Percentiles rank a stretch among this genome's conserved stretches.
Evolutionary conservation across 208 protist species (phyloP).

Genomic region (Trypanosoma platydactyli): DNA sequence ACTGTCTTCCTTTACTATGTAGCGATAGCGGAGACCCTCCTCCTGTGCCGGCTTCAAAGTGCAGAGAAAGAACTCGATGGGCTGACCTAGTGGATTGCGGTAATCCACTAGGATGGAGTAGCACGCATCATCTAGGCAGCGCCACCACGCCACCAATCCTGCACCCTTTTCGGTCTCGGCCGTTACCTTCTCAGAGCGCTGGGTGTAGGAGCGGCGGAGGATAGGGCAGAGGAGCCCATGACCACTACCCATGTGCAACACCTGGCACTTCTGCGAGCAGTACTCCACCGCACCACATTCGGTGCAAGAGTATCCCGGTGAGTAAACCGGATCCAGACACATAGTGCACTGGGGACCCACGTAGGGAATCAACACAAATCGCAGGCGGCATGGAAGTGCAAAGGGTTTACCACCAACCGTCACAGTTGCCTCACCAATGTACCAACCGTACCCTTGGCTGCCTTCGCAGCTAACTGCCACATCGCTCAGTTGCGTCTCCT

Average conservation of each 20-base stretch:
- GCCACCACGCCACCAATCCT: slow-evolving; percentile 80
- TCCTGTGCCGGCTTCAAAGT: slow-evolving; percentile 63
- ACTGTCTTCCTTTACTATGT: slow-evolving; percentile 37
- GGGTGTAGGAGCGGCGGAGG: slow-evolving; percentile 59
- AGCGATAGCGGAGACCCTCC: slow-evolving; percentile 73
- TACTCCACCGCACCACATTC: slow-evolving; percentile 80
- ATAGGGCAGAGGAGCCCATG: slow-evolving; percentile 76
- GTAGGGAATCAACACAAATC: slow-evolving; percentile 75
- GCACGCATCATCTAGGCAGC: slow-evolving; percentile 56
- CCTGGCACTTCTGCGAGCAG: slow-evolving; percentile 77
- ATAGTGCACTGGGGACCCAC: slow-evolving; percentile 70
- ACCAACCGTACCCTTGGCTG: slow-evolving; percentile 74
- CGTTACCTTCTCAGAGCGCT: slow-evolving; percentile 58
- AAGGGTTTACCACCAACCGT: slow-evolving; percentile 38
- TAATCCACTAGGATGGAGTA: slow-evolving; percentile 80
- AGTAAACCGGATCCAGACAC: slow-evolving; percentile 88
- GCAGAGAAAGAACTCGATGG: slow-evolving; percentile 73
- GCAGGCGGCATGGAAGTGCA: slow-evolving; percentile 47
- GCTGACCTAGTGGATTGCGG: slow-evolving; percentile 60
- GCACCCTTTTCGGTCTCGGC: slow-evolving; percentile 65
- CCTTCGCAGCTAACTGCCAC: slow-evolving; percentile 79
- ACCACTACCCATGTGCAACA: slow-evolving; percentile 56
- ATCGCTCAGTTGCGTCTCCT: slow-evolving; percentile 45
- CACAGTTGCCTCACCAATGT: slow-evolving; percentile 61
- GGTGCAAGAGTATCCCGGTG: slow-evolving; percentile 74